phyloP scores from a whole-genome alignment of 208 protist genomes.

The Trypanosoma theileri region DNA sequence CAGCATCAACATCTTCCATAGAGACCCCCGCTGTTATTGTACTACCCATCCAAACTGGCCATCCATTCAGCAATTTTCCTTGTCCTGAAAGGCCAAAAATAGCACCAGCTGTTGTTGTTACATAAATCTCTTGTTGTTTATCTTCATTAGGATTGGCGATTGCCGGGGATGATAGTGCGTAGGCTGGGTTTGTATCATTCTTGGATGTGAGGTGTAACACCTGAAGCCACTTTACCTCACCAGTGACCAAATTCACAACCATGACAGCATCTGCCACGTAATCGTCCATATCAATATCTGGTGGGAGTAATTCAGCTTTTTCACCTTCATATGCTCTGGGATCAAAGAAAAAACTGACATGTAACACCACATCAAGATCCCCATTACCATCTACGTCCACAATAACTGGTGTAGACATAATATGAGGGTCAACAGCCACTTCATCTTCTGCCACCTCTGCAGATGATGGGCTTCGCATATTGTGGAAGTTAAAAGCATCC shows the following conservation, averaged over 20 bases:
- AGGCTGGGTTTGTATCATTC: conserved; percentile 42
- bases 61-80: conserved; percentile 49
- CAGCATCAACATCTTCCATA: conserved; percentile 80
- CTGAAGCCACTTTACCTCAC: conserved; percentile 82
- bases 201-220: conserved; percentile 84
- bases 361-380: conserved; percentile 80
- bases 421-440: conserved; percentile 83
- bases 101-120: conserved; percentile 75
- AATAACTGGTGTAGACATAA: conserved; percentile 86
- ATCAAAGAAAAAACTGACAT: conserved; percentile 93
- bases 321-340: conserved; percentile 33
- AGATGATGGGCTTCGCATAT: conserved; percentile 29
- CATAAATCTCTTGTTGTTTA: conserved; percentile 59
- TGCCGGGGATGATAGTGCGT: conserved; percentile 73
- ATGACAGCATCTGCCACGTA: conserved; percentile 90
- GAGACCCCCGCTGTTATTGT: conserved; percentile 68
- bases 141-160: conserved; percentile 80
- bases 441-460: conserved; percentile 48
- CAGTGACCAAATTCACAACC: conserved; percentile 78
- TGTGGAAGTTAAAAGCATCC: conserved; percentile 40
- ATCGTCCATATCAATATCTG: conserved; percentile 52
- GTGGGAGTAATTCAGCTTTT: conserved; percentile 26
- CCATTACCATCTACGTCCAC: conserved; percentile 86
- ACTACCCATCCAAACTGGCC: conserved; percentile 67
- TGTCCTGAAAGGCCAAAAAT: conserved; percentile 66